A percentile compares a stretch with the other conserved stretches of the same genome.
These are phyloP conservation scores for Phytophthora syringae DNA, from an alignment of 352 stramenopile species.

Conservation along the genomic window DNA sequence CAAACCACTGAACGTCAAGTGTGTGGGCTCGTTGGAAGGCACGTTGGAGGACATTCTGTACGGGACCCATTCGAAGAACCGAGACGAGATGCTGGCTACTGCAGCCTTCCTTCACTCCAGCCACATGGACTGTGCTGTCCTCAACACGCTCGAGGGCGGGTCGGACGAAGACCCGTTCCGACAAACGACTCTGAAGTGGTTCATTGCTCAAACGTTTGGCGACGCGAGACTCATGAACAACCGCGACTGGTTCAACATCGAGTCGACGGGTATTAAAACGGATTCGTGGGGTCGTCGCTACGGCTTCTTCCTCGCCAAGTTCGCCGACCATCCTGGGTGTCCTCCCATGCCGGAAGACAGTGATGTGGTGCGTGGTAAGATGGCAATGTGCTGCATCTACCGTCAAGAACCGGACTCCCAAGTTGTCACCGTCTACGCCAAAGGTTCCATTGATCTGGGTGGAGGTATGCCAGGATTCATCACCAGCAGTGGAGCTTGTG, in stretches of 20 bases:
- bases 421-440: slow-evolving; percentile 60
- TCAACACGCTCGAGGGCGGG: slow-evolving; percentile 48
- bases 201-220: slow-evolving; percentile 48
- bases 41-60: slow-evolving; percentile 64
- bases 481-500: slow-evolving; percentile 25
- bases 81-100: slow-evolving; percentile 57
- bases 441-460: slow-evolving; percentile 58
- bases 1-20: slow-evolving; percentile 54
- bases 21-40: slow-evolving; percentile 57
- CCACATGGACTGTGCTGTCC: slow-evolving; percentile 52
- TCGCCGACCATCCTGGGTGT: slow-evolving; percentile 53
- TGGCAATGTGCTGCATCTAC: slow-evolving; percentile 74
- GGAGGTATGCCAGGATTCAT: slow-evolving; percentile 55
- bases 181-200: slow-evolving; percentile 66
- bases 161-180: slow-evolving; percentile 59
- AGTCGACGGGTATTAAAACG: slow-evolving; percentile 53
- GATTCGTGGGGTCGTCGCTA: slow-evolving; percentile 50
- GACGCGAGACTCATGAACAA: slow-evolving; percentile 50
- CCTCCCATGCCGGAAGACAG: slow-evolving; percentile 49
- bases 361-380: slow-evolving; percentile 49
- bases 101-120: slow-evolving; percentile 49
- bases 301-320: slow-evolving; percentile 61
- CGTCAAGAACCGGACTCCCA: slow-evolving; percentile 62
- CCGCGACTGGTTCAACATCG: slow-evolving; percentile 54
- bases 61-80: slow-evolving; percentile 60